Evolutionary conservation across 2,329 filamentous ascomycete genomes (phyloP).

Genomic region (Cyphellophora europaea): DNA sequence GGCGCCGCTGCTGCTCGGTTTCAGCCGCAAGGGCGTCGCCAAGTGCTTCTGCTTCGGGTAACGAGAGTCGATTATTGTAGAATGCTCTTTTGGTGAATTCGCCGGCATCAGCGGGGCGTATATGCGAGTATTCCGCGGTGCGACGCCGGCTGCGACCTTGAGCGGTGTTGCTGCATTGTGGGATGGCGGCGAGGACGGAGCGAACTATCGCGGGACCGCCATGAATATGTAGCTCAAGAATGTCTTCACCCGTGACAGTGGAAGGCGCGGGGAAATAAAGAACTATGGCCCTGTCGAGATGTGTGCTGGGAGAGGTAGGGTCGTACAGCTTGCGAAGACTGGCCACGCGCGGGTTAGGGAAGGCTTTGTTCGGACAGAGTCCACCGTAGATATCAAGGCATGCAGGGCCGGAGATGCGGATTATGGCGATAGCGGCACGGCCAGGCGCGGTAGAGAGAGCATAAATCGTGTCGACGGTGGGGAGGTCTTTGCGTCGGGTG

Average conservation of each 20-base stretch:
- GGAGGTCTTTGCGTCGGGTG: slow-evolving; percentile 1
- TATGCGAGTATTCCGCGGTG: slow-evolving; percentile 21
- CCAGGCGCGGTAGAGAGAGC: slow-evolving; percentile 82
- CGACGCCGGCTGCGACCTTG: background rate
- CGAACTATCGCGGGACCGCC: slow-evolving; percentile 83
- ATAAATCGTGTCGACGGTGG: slow-evolving; percentile 60
- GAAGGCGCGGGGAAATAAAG: slow-evolving; percentile 73
- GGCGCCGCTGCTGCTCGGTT: slow-evolving; percentile 85
- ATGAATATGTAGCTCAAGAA: slow-evolving; percentile 90
- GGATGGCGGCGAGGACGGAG: slow-evolving; percentile 71
- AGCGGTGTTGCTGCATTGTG: slow-evolving; percentile 27
- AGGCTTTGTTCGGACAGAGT: slow-evolving; percentile 47
- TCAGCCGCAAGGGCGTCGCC: slow-evolving; percentile 54
- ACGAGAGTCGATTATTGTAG: slow-evolving; percentile 71
- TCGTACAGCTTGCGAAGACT: slow-evolving; percentile 65
- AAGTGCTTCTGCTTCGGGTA: slow-evolving; percentile 68
- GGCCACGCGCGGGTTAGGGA: slow-evolving; percentile 55
- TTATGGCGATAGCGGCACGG: slow-evolving; percentile 79
- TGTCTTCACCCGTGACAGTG: slow-evolving; percentile 84
- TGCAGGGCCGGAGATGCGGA: slow-evolving; percentile 73
- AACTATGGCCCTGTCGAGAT: slow-evolving; percentile 70
- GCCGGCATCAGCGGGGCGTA: slow-evolving; percentile 87
- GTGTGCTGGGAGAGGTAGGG: slow-evolving; percentile 33
- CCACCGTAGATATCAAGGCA: slow-evolving; percentile 60
- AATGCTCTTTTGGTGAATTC: slow-evolving; percentile 94